Conservation (phyloP, 768 basidiomycete species). For the Trametes meyenii region DNA sequence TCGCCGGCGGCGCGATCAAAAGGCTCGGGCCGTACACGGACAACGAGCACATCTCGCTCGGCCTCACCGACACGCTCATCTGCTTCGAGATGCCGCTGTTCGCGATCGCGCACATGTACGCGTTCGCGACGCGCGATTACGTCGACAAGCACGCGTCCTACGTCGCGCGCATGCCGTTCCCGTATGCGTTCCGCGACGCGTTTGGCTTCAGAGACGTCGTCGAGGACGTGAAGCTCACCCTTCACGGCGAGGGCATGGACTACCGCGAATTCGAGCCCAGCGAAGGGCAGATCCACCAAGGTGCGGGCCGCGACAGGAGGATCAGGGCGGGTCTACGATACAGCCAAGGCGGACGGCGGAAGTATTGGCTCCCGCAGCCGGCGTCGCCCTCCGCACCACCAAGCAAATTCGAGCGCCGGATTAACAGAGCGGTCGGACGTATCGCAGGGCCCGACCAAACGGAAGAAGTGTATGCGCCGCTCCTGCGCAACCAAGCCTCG, state of each 20-base stretch:
- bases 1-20: constrained; percentile 75
- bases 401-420: constrained; percentile 43
- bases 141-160: constrained; percentile 62
- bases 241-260: constrained; percentile 88
- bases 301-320: constrained; percentile 79
- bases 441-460: constrained; percentile 46
- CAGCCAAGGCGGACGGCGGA: constrained; percentile 83
- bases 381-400: constrained; percentile 42
- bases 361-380: constrained; percentile 93
- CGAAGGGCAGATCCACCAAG: constrained; percentile 91
- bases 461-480: constrained; percentile 73
- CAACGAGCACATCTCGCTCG: constrained; percentile 85
- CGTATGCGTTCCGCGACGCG: constrained; percentile 85
- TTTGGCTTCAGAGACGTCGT: constrained; percentile 86
- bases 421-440: constrained; percentile 45
- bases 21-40: constrained; percentile 87
- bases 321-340: constrained; percentile 94
- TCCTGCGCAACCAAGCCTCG: constrained; percentile 65
- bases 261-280: constrained; percentile 97
- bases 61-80: constrained; percentile 87
- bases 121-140: constrained; percentile 91
- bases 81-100: constrained; percentile 98
- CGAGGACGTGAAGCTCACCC: constrained; percentile 80
- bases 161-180: constrained; percentile 89
- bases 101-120: constrained; percentile 92